phyloP scores from a whole-genome alignment of 257 asterid genomes.

The Penstemon newberryi region DNA sequence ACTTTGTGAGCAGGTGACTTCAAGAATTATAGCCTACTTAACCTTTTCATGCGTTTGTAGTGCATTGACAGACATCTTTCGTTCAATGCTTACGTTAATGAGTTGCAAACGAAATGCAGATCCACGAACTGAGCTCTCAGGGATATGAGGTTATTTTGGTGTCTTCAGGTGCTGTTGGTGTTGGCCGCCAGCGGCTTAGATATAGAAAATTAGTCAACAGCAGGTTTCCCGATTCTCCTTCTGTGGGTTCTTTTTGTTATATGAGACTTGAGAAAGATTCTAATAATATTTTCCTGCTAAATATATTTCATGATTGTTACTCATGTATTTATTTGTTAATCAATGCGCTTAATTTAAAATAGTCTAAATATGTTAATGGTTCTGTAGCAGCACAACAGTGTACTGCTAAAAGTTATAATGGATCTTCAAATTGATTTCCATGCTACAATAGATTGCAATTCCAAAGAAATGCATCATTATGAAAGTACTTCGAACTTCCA shows the following conservation, averaged over 20 bases:
- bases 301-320: neutral
- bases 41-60: conserved; percentile 5
- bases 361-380: neutral
- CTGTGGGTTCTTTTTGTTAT: neutral
- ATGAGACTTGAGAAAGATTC: conserved; percentile 8
- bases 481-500: neutral
- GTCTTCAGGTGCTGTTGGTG: conserved; percentile 97
- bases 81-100: conserved; percentile 22
- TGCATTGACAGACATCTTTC: conserved; percentile 10
- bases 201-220: conserved; percentile 74
- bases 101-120: conserved; percentile 54
- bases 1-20: conserved; percentile 90
- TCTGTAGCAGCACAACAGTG: conserved; percentile 4
- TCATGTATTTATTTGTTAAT: neutral
- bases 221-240: conserved; percentile 57
- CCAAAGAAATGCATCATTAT: neutral
- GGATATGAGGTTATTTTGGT: conserved; percentile 95
- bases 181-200: conserved; percentile 90
- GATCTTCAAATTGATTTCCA: neutral
- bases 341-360: neutral
- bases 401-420: neutral
- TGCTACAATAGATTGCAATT: neutral
- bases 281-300: conserved; percentile 13
- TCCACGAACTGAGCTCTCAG: conserved; percentile 74
- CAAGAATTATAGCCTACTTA: conserved; percentile 16